Percentiles rank a stretch among this genome's conserved stretches.
phyloP scores from a whole-genome alignment of 169 alveolate genomes.

The Babesia ovata region DNA sequence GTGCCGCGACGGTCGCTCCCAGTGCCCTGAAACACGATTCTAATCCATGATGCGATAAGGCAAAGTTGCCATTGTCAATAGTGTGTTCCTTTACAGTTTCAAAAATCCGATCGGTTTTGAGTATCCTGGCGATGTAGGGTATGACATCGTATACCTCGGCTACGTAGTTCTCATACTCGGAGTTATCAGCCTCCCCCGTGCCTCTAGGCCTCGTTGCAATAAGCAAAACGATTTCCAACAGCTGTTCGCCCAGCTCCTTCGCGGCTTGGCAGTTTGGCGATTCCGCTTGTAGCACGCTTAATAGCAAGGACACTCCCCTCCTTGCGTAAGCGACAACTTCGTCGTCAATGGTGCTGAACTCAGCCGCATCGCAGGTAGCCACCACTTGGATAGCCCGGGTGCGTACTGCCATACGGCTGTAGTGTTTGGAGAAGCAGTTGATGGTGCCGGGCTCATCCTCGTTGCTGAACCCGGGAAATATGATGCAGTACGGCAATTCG shows the following conservation, averaged over 20 bases:
- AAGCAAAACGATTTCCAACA: slow-evolving; percentile 34
- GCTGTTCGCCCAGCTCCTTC: slow-evolving; percentile 17
- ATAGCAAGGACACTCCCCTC: not conserved
- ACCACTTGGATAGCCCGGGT: not conserved
- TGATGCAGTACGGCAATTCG: slow-evolving; percentile 57
- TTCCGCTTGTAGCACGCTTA: slow-evolving; percentile 14
- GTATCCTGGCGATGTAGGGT: slow-evolving; percentile 1
- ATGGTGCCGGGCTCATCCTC: slow-evolving; percentile 27
- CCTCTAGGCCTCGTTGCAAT: slow-evolving; percentile 20
- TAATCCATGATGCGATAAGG: slow-evolving; percentile 7
- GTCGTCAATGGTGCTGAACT: slow-evolving; percentile 27
- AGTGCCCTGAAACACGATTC: slow-evolving; percentile 35
- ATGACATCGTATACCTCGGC: slow-evolving; percentile 20
- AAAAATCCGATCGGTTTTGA: slow-evolving; percentile 11
- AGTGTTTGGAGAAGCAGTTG: slow-evolving; percentile 32
- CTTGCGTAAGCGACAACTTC: slow-evolving; percentile 20
- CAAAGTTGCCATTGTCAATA: slow-evolving; percentile 13
- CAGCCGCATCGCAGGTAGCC: slow-evolving; percentile 15
- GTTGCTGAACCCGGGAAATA: slow-evolving; percentile 13
- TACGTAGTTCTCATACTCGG: slow-evolving; percentile 47
- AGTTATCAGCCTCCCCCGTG: slow-evolving; percentile 21
- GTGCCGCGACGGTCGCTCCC: slow-evolving; percentile 6
- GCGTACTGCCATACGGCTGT: slow-evolving; percentile 39
- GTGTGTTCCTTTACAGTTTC: slow-evolving; percentile 33
- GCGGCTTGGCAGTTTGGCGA: slow-evolving; percentile 29